phyloP scores from a whole-genome alignment of 345 rosid species.

The Citrus trifoliata region DNA sequence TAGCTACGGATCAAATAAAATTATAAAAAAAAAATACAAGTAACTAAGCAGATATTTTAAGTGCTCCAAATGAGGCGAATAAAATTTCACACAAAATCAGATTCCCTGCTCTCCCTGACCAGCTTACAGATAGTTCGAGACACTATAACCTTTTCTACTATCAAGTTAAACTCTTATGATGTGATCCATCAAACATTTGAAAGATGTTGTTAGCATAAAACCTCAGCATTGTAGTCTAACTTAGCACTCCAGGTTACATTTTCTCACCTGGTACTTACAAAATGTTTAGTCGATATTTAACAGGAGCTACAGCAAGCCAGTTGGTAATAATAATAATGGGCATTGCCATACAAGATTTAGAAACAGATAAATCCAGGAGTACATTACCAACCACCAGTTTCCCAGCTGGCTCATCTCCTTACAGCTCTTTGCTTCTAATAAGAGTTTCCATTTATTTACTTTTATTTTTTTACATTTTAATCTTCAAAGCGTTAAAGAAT shows the following conservation, averaged over 20 bases:
- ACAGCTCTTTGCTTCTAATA: not conserved
- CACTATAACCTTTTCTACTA: not conserved
- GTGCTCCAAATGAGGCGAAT: not conserved
- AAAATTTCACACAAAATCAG: not conserved
- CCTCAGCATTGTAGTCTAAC: not conserved
- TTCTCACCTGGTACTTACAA: not conserved
- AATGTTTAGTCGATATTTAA: not conserved
- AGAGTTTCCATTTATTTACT: not conserved
- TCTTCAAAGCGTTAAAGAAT: not conserved
- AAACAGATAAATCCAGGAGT: not conserved
- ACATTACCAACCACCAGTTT: not conserved
- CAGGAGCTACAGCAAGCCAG: not conserved
- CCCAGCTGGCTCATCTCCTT: not conserved
- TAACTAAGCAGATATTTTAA: not conserved
- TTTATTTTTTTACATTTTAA: not conserved
- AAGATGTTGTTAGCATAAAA: not conserved
- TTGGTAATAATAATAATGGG: not conserved
- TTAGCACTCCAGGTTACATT: not conserved
- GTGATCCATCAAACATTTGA: not conserved
- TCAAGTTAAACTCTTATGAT: not conserved
- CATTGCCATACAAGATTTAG: not conserved
- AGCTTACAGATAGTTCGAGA: not conserved
- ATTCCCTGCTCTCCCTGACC: not conserved
- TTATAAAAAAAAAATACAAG: not conserved
- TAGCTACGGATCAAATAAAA: constrained; percentile 12